Conservation (phyloP, 2,329 filamentous ascomycete species). For the Monosporascus sp. region DNA sequence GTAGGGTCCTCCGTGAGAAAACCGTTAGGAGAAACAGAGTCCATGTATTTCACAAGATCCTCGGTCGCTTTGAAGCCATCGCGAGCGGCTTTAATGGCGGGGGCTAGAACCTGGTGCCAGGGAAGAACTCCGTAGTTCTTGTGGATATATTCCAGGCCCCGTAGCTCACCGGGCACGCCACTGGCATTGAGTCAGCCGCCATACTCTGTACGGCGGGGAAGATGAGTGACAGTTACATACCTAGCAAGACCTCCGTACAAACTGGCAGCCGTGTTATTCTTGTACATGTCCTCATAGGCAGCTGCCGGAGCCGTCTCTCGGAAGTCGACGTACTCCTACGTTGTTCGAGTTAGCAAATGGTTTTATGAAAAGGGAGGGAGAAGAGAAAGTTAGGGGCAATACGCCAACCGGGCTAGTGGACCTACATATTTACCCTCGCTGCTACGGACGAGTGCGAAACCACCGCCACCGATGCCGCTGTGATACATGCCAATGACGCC, state of each 20-base stretch:
- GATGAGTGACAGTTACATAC: conserved; percentile 44
- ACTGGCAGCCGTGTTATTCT: conserved; percentile 59
- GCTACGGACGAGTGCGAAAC: conserved; percentile 78
- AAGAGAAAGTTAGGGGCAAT: not conserved
- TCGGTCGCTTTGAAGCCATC: conserved; percentile 66
- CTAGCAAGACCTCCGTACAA: conserved; percentile 66
- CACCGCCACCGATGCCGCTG: conserved; percentile 81
- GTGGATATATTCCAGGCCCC: conserved; percentile 72
- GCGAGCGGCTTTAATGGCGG: conserved; percentile 67
- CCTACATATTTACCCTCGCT: conserved; percentile 50
- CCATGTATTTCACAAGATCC: conserved; percentile 66
- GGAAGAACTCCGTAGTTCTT: conserved; percentile 57
- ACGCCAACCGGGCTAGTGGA: not conserved
- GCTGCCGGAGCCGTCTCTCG: conserved; percentile 78
- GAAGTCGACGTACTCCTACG: conserved; percentile 79
- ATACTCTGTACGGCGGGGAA: conserved; percentile 14
- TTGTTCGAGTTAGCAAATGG: not conserved
- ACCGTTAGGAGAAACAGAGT: conserved; percentile 40
- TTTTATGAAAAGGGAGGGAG: too few species aligned
- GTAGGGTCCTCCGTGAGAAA: conserved; percentile 67
- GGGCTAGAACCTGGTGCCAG: conserved; percentile 64
- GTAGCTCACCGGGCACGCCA: conserved; percentile 65
- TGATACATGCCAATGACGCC: conserved; percentile 75
- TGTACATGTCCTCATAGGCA: conserved; percentile 77
- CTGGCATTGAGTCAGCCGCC: conserved; percentile 29